Evolutionary conservation across 208 protist species (phyloP).

Genomic region (Trypanosomatidae sp.): DNA sequence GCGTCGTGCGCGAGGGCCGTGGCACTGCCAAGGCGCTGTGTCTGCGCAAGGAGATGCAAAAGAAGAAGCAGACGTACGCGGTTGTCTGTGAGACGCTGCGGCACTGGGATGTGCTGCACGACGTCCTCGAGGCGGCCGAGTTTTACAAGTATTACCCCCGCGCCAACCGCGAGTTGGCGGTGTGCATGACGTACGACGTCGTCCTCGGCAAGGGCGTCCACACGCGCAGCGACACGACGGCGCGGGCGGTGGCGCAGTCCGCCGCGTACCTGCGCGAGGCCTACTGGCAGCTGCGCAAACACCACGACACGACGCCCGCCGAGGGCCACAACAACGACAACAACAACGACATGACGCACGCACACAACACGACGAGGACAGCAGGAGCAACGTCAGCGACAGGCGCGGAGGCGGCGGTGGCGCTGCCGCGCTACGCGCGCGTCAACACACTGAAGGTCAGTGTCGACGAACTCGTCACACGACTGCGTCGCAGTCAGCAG

Average conservation of each 20-base stretch:
- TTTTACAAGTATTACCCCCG: constrained; percentile 81
- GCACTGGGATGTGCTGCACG: constrained; percentile 77
- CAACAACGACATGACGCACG: constrained; percentile 13
- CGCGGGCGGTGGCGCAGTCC: constrained; percentile 49
- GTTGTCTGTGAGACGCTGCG: constrained; percentile 83
- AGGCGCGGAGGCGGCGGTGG: constrained; percentile 3
- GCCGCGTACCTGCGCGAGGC: constrained; percentile 67
- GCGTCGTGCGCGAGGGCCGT: constrained; percentile 45
- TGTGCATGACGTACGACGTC: constrained; percentile 82
- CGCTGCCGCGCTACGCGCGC: constrained; percentile 67
- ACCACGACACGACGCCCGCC: constrained; percentile 60
- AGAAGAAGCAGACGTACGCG: constrained; percentile 89
- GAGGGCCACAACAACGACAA: constrained; percentile 12
- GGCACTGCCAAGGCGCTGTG: constrained; percentile 85
- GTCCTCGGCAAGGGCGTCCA: constrained; percentile 82
- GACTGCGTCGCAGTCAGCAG: constrained; percentile 16
- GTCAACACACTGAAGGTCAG: constrained; percentile 83
- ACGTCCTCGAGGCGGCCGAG: constrained; percentile 63
- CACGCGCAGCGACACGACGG: constrained; percentile 68
- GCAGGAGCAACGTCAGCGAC: not conserved
- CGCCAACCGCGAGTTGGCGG: constrained; percentile 43
- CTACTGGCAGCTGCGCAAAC: constrained; percentile 62
- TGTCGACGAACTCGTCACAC: constrained; percentile 41
- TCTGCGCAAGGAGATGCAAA: constrained; percentile 86
- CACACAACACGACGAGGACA: constrained; percentile 1